Evolutionary conservation across 2,329 filamentous ascomycete genomes (phyloP).

Genomic region (Aspergillus ustus): DNA sequence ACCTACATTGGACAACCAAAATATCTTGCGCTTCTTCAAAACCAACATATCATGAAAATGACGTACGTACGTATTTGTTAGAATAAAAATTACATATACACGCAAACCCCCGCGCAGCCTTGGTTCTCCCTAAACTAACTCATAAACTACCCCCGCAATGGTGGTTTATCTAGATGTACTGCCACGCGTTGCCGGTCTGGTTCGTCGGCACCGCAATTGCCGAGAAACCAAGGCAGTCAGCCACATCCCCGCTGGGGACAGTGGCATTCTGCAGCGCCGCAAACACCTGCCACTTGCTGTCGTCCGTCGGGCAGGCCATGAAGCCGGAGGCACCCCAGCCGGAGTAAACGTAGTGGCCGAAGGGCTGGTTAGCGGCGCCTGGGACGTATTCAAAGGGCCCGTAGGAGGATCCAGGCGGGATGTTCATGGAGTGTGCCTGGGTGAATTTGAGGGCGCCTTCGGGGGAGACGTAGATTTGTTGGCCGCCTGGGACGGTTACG

Average conservation of each 20-base stretch:
- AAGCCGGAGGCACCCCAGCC: constrained; percentile 46
- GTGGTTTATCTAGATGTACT: constrained; percentile 40
- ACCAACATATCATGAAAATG: background rate
- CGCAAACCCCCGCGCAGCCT: background rate
- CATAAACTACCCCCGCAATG: background rate
- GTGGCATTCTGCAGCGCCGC: constrained; percentile 45
- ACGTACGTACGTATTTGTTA: background rate
- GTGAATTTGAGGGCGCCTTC: constrained; percentile 63
- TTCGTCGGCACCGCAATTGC: constrained; percentile 39
- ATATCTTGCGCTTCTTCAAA: too few relatives aligned
- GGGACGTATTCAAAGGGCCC: constrained; percentile 54
- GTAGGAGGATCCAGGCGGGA: constrained; percentile 56
- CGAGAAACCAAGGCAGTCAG: constrained; percentile 46
- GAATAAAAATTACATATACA: background rate
- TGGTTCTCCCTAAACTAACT: background rate
- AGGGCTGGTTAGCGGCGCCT: constrained; percentile 30
- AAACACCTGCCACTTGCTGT: constrained; percentile 47
- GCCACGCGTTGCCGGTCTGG: constrained; percentile 42
- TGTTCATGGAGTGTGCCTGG: constrained; percentile 57
- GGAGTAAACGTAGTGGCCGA: constrained; percentile 37
- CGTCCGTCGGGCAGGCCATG: constrained; percentile 49
- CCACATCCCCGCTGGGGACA: constrained; percentile 44
- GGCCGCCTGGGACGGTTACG: constrained; percentile 65
- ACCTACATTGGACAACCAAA: too few relatives aligned
- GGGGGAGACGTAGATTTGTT: constrained; percentile 62